Percentiles rank a stretch among this genome's conserved stretches.
These are phyloP conservation scores for Cutaneotrichosporon sp. DNA, from an alignment of 1,284 basidiomycete species.

Conservation along the genomic window DNA sequence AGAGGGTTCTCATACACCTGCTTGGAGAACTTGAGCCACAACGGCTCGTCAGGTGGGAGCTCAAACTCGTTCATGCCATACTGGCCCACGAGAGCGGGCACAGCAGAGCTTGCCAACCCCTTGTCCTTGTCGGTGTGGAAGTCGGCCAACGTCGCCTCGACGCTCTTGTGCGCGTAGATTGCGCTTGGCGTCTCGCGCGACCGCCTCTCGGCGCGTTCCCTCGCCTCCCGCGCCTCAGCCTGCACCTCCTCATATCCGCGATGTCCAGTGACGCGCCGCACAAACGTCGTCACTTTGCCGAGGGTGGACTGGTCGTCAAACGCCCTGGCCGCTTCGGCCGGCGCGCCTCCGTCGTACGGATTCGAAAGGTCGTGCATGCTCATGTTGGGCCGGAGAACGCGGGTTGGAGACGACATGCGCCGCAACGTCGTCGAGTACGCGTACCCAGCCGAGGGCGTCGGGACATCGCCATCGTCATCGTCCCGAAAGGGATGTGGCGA, in stretches of 20 bases:
- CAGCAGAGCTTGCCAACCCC: conserved; percentile 66
- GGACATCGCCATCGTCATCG: not conserved
- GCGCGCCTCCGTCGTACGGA: conserved; percentile 16
- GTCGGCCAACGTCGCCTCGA: conserved; percentile 42
- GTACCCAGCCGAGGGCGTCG: conserved; percentile 52
- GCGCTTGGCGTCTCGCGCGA: conserved; percentile 48
- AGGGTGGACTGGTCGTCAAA: conserved; percentile 17
- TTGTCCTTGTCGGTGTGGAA: conserved; percentile 64
- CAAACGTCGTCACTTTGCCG: conserved; percentile 20
- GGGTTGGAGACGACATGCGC: conserved; percentile 56
- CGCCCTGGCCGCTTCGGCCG: conserved; percentile 7
- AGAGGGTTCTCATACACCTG: conserved; percentile 92
- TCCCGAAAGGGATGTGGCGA: not conserved
- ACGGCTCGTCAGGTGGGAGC: conserved; percentile 75
- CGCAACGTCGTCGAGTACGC: conserved; percentile 77
- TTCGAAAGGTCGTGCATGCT: conserved; percentile 19
- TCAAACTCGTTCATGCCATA: conserved; percentile 94
- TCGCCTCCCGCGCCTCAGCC: conserved; percentile 29
- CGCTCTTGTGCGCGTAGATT: conserved; percentile 46
- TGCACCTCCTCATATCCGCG: conserved; percentile 35
- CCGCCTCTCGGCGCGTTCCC: conserved; percentile 37
- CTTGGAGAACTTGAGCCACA: conserved; percentile 76
- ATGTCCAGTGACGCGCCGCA: conserved; percentile 33
- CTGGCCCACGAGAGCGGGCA: conserved; percentile 65
- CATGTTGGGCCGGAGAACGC: conserved; percentile 10